Conservation (phyloP, 768 basidiomycete species). For the Trichaptum fuscoviolaceum region DNA sequence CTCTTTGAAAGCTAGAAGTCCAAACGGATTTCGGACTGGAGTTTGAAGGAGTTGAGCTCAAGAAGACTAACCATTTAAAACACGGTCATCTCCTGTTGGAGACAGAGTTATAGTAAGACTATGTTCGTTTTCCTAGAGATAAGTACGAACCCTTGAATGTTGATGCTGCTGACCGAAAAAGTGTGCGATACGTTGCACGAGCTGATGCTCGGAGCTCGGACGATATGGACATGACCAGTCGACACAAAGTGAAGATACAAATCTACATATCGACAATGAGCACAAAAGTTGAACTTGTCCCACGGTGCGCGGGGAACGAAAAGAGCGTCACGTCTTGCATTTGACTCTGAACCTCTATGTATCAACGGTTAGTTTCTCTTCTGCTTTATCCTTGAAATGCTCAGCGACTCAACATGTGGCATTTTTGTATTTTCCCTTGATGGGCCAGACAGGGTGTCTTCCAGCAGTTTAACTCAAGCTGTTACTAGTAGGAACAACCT, state of each 20-base stretch:
- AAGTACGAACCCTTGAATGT: conserved; percentile 57
- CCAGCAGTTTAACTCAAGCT: neutral
- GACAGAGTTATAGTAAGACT: conserved; percentile 4
- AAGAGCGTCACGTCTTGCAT: too few relatives aligned
- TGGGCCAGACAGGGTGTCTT: too few relatives aligned
- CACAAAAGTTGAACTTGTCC: neutral
- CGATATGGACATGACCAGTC: conserved; percentile 45
- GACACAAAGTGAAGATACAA: neutral
- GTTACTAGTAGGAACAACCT: neutral
- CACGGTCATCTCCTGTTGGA: conserved; percentile 46
- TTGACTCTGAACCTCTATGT: too few relatives aligned
- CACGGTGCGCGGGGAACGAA: neutral
- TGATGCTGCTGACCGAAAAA: conserved; percentile 58
- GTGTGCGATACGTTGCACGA: conserved; percentile 67
- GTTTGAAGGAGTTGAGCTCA: neutral
- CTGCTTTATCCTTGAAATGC: too few relatives aligned
- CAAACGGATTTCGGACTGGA: conserved; percentile 10
- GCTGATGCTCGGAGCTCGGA: conserved; percentile 55
- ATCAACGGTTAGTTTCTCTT: too few relatives aligned
- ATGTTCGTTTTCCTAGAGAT: conserved; percentile 15
- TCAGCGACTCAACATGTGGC: too few relatives aligned
- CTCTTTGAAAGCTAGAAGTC: conserved; percentile 58
- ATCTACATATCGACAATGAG: neutral
- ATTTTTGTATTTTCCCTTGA: too few relatives aligned
- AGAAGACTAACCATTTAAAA: conserved; percentile 44